A percentile compares a stretch with the other conserved stretches of the same genome.
These are phyloP conservation scores for Triangularia setosa DNA, from an alignment of 2,329 filamentous ascomycete species.

Conservation along the genomic window DNA sequence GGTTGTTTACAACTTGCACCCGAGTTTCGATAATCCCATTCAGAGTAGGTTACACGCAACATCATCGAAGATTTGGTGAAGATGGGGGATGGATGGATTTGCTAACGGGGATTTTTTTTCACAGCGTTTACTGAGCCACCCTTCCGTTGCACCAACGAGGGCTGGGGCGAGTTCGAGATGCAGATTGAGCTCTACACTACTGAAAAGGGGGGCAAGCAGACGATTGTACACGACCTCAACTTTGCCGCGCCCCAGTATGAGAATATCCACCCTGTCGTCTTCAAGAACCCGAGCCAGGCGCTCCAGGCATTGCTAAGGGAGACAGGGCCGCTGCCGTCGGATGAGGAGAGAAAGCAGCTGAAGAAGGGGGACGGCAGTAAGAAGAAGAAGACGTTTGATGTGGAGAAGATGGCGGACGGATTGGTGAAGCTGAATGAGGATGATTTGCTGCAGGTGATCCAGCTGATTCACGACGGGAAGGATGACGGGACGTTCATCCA, in stretches of 20 bases:
- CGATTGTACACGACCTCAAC: conserved; percentile 84
- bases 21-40: conserved; percentile 80
- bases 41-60: conserved; percentile 62
- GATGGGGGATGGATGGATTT: neutral
- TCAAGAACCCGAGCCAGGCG: conserved; percentile 90
- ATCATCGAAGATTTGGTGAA: neutral
- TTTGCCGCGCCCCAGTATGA: conserved; percentile 82
- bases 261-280: conserved; percentile 70
- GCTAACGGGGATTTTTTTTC: conserved; percentile 14
- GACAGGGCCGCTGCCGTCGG: conserved; percentile 78
- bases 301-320: conserved; percentile 75
- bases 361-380: conserved; percentile 71
- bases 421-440: conserved; percentile 88
- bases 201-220: conserved; percentile 80
- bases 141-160: conserved; percentile 87
- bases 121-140: conserved; percentile 77
- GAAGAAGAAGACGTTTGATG: conserved; percentile 78
- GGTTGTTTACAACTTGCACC: conserved; percentile 88
- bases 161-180: conserved; percentile 99
- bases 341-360: conserved; percentile 60
- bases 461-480: conserved; percentile 98
- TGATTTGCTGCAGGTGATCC: conserved; percentile 88
- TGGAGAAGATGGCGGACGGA: conserved; percentile 94
- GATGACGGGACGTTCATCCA: conserved; percentile 90
- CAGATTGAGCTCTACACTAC: conserved; percentile 75